Conservation (phyloP, 2,329 filamentous ascomycete species). For the Aspergillus chevalieri region DNA sequence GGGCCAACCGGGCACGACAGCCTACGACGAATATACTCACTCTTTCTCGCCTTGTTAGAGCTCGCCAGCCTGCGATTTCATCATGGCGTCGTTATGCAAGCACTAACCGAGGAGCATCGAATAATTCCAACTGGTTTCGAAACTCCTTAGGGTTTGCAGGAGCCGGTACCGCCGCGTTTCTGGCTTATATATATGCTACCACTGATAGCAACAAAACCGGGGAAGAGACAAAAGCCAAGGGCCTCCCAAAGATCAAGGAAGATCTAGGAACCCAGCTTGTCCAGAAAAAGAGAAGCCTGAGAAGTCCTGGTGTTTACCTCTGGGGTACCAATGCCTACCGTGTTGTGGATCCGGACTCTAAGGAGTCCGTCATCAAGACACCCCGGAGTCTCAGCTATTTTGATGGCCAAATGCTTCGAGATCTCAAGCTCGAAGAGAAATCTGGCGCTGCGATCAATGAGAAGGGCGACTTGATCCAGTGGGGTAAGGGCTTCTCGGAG, state of each 20-base stretch:
- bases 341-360: constrained; percentile 78
- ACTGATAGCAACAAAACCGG: constrained; percentile 13
- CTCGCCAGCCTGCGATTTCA: constrained; percentile 13
- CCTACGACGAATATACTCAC: constrained; percentile 16
- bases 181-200: constrained; percentile 27
- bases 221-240: constrained; percentile 13
- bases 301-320: constrained; percentile 80
- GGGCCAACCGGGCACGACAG: constrained; percentile 20
- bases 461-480: constrained; percentile 82
- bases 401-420: constrained; percentile 73
- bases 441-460: constrained; percentile 86
- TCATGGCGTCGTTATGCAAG: constrained; percentile 27
- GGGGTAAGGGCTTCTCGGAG: constrained; percentile 72
- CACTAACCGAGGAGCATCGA: constrained; percentile 12
- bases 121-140: constrained; percentile 22
- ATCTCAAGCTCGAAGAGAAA: constrained; percentile 74
- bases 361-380: constrained; percentile 70
- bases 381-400: constrained; percentile 76
- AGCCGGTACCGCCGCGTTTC: constrained; percentile 25
- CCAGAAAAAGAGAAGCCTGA: constrained; percentile 76
- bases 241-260: constrained; percentile 38
- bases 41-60: constrained; percentile 17
- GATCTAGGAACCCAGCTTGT: constrained; percentile 77
- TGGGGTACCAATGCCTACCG: constrained; percentile 85
- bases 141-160: constrained; percentile 26